Evolutionary conservation across 495 filamentous ascomycete genomes (phyloP).

Genomic region (Aspergillus avenaceus): DNA sequence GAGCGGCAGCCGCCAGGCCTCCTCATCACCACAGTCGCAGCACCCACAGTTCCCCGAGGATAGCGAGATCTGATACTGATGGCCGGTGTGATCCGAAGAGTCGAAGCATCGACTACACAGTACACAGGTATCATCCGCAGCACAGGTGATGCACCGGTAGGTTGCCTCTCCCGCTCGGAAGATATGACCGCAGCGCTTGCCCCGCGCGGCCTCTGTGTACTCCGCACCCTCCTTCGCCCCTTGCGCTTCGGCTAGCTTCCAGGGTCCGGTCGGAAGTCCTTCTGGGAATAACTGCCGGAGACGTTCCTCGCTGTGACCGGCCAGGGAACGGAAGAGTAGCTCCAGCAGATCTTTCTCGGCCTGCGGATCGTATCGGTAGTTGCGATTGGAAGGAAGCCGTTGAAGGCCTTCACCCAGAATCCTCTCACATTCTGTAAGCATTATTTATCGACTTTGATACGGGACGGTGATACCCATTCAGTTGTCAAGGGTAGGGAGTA

Average conservation of each 20-base stretch:
- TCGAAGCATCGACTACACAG: constrained; percentile 91
- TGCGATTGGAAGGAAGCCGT: constrained; percentile 62
- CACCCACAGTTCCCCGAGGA: constrained; percentile 90
- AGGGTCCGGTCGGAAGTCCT: constrained; percentile 57
- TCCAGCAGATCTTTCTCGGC: constrained; percentile 67
- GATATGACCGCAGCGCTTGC: constrained; percentile 96
- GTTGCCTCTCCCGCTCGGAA: constrained; percentile 89
- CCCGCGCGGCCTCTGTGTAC: constrained; percentile 86
- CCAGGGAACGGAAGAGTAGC: constrained; percentile 82
- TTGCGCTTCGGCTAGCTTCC: constrained; percentile 80
- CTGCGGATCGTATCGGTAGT: constrained; percentile 65
- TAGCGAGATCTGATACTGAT: constrained; percentile 80
- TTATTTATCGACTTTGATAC: constrained; percentile 22
- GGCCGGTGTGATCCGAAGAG: constrained; percentile 88
- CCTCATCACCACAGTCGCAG: constrained; percentile 93
- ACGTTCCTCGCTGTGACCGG: constrained; percentile 65
- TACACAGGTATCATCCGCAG: constrained; percentile 79
- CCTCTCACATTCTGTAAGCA: constrained; percentile 70
- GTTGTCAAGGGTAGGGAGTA: constrained; percentile 5
- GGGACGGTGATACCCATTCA: constrained; percentile 33
- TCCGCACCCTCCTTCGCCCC: constrained; percentile 92
- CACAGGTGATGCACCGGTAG: constrained; percentile 91
- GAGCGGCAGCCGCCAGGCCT: constrained; percentile 85
- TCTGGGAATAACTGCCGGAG: constrained; percentile 75
- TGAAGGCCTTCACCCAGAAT: constrained; percentile 72